Conservation (phyloP, 164 flowering plant genomes). For the Platanus orientalis region DNA sequence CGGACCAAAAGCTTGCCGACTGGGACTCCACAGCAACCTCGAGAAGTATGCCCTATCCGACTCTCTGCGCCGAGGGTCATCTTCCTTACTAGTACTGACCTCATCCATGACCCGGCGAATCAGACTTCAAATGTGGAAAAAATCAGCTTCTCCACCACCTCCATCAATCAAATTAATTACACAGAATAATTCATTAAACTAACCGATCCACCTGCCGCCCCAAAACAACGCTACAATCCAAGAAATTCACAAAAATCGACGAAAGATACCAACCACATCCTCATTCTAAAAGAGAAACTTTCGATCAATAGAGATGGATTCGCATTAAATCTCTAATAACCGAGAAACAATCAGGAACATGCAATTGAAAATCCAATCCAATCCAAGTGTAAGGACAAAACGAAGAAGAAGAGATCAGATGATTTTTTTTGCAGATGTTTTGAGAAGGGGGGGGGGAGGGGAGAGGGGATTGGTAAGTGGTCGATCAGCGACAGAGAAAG, state of each 20-base stretch:
- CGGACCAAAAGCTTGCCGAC: too few species aligned
- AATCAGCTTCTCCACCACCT: background rate
- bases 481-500: background rate
- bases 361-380: slow-evolving; percentile 1
- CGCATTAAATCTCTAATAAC: background rate
- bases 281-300: background rate
- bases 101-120: slow-evolving; percentile 44
- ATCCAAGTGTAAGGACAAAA: background rate
- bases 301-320: background rate
- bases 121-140: slow-evolving; percentile 1
- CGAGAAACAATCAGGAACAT: background rate
- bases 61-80: too few species aligned
- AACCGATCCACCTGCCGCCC: background rate
- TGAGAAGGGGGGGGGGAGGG: background rate
- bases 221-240: background rate
- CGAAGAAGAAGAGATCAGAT: background rate
- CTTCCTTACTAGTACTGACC: too few species aligned
- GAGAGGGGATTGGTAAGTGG: slow-evolving; percentile 10
- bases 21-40: too few species aligned
- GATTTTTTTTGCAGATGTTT: too few species aligned
- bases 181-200: background rate
- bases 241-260: slow-evolving; percentile 28
- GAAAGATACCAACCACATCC: slow-evolving; percentile 68
- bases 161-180: slow-evolving; percentile 4
- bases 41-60: too few species aligned